Evolutionary conservation across 805 yeast genomes (phyloP), one percentile per base, ranked within the genome.

Genomic region (Candida qinlingensis): DNA sequence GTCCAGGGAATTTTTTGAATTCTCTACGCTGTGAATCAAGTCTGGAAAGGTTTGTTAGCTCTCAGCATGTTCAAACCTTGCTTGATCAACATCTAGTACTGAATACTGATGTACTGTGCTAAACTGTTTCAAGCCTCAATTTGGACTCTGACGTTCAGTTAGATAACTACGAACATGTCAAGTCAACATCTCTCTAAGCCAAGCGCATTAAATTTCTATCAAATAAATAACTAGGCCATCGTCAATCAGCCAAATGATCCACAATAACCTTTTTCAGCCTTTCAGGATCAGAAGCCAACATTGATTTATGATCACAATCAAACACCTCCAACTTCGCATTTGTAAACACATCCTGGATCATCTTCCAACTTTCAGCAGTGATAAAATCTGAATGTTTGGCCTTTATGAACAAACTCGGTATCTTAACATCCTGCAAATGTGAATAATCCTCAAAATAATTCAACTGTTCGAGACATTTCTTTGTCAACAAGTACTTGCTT

Each of bases 301-400:
- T n/a, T 9, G 44, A 37, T 28, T 47, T 47, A 37, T 47, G 50
- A 30, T 43, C 47, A 28, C 50, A 47, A 9, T 40, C 38, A 10
- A 47, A 40, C 7, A 19, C 12, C 13, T 44, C 44, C 12, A 47
- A 25, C 26, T 30, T 31, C 7, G 42, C 41, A 11, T 29, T 26
- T 3, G 25, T 9, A 29, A 49, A 46, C 4, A 41, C 30, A 2
- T 29, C 27, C 10, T 46, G 11, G n/a, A 49, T 49, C 36, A 43
- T 33, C n/a, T 33, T 34, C 49, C 47, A 40, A 36, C 62, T 64
- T 42, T 67, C 52, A 4, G 64, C 65, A 12, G 57, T 59, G 12
- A 80, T 69, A 48, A 79, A 74, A 0, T 62, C 57, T 2, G 81
- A 75, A 12, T 66, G 48, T 13, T 59, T 48, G 4, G 76, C 83